A percentile compares a stretch with the other conserved stretches of the same genome.
Conservation (phyloP, 345 rosid genomes). For the Adansonia digitata region DNA sequence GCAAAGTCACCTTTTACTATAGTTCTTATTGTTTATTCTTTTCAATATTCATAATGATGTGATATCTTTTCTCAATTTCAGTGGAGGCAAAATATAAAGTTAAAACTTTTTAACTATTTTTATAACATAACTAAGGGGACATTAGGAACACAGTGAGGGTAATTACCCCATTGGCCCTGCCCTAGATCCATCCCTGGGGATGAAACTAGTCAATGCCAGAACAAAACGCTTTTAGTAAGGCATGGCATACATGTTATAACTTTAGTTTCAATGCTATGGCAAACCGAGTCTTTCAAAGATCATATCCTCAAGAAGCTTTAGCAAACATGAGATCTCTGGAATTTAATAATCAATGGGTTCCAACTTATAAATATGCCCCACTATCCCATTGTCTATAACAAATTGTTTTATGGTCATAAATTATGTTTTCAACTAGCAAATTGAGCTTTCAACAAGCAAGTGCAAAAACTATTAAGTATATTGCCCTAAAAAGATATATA, state of each 20-base stretch:
- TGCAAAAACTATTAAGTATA: not conserved
- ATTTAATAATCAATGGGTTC: not conserved
- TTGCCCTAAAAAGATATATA: not conserved
- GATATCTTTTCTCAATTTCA: no score
- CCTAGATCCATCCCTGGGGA: no score
- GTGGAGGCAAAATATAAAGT: no score
- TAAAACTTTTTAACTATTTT: no score
- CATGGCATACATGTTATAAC: not conserved
- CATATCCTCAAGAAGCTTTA: not conserved
- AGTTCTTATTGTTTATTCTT: no score
- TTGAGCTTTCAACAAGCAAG: not conserved
- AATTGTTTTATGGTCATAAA: not conserved
- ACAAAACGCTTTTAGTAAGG: not conserved
- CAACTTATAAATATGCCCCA: not conserved
- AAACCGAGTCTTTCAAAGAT: not conserved
- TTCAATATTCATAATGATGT: no score
- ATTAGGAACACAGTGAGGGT: no score
- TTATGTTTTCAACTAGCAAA: not conserved
- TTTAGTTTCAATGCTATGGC: not conserved
- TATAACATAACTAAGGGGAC: no score
- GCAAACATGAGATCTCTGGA: not conserved
- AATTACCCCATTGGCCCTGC: no score
- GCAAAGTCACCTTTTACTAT: no score
- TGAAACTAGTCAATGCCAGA: not conserved
- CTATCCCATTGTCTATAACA: not conserved